phyloP scores from a whole-genome alignment of 2,329 filamentous ascomycete genomes.

The Hymenoscyphus scutula region DNA sequence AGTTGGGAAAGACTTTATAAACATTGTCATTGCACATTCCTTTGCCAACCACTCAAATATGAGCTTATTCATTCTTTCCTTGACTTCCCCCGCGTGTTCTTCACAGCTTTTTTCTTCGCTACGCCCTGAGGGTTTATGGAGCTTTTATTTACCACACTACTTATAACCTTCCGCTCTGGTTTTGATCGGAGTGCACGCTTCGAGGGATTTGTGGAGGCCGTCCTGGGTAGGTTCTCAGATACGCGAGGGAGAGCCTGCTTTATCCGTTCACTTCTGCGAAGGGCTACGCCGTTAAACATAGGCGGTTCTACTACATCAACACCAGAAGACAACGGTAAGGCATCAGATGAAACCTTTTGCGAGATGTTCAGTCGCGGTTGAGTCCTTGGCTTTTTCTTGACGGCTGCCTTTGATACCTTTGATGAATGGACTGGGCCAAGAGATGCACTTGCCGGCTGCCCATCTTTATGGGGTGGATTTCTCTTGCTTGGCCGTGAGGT shows the following conservation, averaged over 20 bases:
- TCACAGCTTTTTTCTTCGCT: conserved; percentile 7
- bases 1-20: too few relatives aligned
- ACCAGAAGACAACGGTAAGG: too few relatives aligned
- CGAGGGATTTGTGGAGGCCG: conserved; percentile 12
- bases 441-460: conserved; percentile 18
- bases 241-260: conserved; percentile 3
- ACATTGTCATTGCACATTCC: too few relatives aligned
- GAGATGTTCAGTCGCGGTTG: conserved; percentile 14
- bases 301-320: too few relatives aligned
- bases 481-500: conserved; percentile 15
- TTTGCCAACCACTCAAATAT: too few relatives aligned
- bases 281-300: conserved; percentile 12
- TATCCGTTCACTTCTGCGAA: conserved; percentile 18
- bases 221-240: conserved; percentile 4
- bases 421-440: conserved; percentile 24
- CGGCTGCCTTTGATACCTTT: conserved; percentile 26
- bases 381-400: conserved; percentile 21
- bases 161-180: conserved; percentile 14
- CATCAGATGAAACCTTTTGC: conserved; percentile 16
- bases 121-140: conserved; percentile 10
- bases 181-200: conserved; percentile 14
- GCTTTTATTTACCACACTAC: conserved; percentile 10
- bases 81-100: conserved; percentile 10
- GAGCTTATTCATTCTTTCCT: conserved; percentile 5
- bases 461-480: conserved; percentile 19